A percentile compares a stretch with the other conserved stretches of the same genome.
phyloP scores from a whole-genome alignment of 441 rosid species.

The Raphanus hybrid region DNA sequence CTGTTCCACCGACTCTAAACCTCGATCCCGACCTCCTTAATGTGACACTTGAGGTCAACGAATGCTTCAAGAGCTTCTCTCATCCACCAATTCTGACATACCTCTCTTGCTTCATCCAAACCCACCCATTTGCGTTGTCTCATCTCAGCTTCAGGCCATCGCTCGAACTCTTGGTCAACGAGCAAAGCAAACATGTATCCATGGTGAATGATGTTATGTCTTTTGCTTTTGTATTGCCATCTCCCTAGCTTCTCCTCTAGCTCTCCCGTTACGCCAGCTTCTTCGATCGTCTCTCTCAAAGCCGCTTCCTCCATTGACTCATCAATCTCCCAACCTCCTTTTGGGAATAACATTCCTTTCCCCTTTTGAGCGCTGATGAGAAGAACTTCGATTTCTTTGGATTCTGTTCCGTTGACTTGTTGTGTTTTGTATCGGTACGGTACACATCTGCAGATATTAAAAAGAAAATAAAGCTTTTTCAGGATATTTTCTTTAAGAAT shows the following conservation, averaged over 20 bases:
- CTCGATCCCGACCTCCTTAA: neutral
- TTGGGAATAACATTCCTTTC: slow-evolving; percentile 65
- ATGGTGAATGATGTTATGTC: slow-evolving; percentile 54
- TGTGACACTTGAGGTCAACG: slow-evolving; percentile 27
- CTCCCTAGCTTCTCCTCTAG: slow-evolving; percentile 54
- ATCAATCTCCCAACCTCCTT: slow-evolving; percentile 85
- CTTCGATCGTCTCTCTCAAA: slow-evolving; percentile 63
- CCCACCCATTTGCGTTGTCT: slow-evolving; percentile 67
- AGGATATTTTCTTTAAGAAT: neutral
- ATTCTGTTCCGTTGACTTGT: slow-evolving; percentile 12
- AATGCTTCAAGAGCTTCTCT: slow-evolving; percentile 70
- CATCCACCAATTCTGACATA: slow-evolving; percentile 77
- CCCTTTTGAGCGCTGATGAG: slow-evolving; percentile 71
- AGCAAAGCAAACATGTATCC: slow-evolving; percentile 69
- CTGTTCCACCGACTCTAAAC: slow-evolving; percentile 33
- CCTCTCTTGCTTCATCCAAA: slow-evolving; percentile 62
- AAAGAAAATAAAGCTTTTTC: neutral
- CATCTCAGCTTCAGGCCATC: slow-evolving; percentile 66
- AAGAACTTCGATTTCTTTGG: slow-evolving; percentile 57
- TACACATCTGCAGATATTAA: slow-evolving; percentile 58
- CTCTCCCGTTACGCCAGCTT: slow-evolving; percentile 68
- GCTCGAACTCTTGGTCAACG: slow-evolving; percentile 53
- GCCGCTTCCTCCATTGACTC: slow-evolving; percentile 72
- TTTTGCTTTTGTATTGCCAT: slow-evolving; percentile 74
- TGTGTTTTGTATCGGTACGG: slow-evolving; percentile 66